A percentile compares a stretch with the other conserved stretches of the same genome.
Conservation (phyloP, 805 yeast genomes). For the Blastobotrys peoriensis region DNA sequence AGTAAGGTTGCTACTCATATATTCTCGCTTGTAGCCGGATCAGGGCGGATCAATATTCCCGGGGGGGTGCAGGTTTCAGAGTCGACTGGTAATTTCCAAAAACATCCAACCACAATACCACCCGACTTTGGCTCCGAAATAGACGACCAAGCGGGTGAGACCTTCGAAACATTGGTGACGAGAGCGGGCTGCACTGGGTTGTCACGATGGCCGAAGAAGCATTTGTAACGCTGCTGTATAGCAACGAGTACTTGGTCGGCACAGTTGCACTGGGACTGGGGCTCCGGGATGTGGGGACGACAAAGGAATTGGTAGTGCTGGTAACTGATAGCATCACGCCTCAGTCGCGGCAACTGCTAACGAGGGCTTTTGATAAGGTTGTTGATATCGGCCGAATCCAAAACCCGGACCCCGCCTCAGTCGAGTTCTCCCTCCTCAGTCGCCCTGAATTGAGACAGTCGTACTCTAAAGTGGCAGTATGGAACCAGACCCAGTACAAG, state of each 20-base stretch:
- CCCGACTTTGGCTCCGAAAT: too few relatives aligned
- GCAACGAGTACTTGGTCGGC: constrained; percentile 41
- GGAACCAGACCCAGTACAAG: constrained; percentile 40
- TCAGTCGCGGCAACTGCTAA: constrained; percentile 15
- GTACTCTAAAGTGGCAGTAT: constrained; percentile 50
- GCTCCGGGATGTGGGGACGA: constrained; percentile 24
- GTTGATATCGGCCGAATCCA: constrained; percentile 26
- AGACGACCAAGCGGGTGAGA: too few relatives aligned
- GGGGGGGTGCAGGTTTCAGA: too few relatives aligned
- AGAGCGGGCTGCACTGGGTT: too few relatives aligned
- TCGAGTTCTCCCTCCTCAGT: constrained; percentile 31
- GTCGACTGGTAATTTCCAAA: too few relatives aligned
- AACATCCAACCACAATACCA: too few relatives aligned
- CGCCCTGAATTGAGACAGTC: constrained; percentile 45
- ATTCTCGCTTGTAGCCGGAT: too few relatives aligned
- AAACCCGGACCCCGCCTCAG: constrained; percentile 17
- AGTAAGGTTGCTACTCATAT: too few relatives aligned
- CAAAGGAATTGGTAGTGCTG: constrained; percentile 24
- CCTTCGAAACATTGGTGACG: too few relatives aligned
- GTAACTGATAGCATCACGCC: constrained; percentile 23
- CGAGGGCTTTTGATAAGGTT: constrained; percentile 24
- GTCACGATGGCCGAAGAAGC: too few relatives aligned
- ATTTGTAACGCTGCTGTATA: constrained; percentile 41
- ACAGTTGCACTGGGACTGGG: constrained; percentile 44
- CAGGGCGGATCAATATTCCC: too few relatives aligned